Percentiles rank a stretch among this genome's conserved stretches.
phyloP scores from a whole-genome alignment of 116 monocot genomes.

The Phalaenopsis hybrid region DNA sequence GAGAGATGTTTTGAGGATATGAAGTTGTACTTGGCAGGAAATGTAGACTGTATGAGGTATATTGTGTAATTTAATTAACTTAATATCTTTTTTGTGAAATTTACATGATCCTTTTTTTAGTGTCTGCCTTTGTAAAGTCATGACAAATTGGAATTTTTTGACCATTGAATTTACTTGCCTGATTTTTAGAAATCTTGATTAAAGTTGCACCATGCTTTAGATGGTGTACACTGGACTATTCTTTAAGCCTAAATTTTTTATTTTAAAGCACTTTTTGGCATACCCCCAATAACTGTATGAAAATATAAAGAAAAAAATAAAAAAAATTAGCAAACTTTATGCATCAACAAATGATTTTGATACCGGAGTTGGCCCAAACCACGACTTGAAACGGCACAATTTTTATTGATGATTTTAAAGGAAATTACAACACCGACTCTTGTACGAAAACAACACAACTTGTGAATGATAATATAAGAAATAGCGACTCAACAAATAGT shows the following conservation, averaged over 20 bases:
- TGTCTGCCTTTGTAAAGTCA: not conserved
- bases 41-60: constrained; percentile 74
- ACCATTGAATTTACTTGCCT: not conserved
- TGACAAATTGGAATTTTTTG: not conserved
- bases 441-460: too few species aligned
- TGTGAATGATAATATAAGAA: too few species aligned
- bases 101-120: not conserved
- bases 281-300: too few species aligned
- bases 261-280: not conserved
- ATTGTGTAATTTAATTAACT: constrained; percentile 3
- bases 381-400: too few species aligned
- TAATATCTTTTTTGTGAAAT: not conserved
- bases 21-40: constrained; percentile 63
- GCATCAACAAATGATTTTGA: too few species aligned
- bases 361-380: too few species aligned
- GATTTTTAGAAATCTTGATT: not conserved
- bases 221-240: not conserved
- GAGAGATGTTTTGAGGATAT: constrained; percentile 72
- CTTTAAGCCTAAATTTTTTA: too few species aligned
- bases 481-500: too few species aligned
- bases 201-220: not conserved
- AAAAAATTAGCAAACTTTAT: too few species aligned
- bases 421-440: too few species aligned
- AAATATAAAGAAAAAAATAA: too few species aligned
- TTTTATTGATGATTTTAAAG: too few species aligned